These are phyloP conservation scores for Sanghuangporus baumii DNA, from an alignment of 1,284 basidiomycete species.

Conservation along the genomic window DNA sequence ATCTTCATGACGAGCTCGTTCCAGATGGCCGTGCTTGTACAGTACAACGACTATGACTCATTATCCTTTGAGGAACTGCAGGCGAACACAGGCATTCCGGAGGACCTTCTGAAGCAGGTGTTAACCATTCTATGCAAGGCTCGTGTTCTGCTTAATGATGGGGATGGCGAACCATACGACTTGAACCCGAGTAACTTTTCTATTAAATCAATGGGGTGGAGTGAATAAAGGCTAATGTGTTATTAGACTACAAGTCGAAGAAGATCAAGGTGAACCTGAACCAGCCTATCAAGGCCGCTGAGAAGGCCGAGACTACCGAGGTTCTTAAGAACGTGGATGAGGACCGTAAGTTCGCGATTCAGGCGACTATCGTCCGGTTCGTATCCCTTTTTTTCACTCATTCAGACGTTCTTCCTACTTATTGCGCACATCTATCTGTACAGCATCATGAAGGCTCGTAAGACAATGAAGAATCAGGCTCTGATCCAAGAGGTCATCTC, in stretches of 20 bases:
- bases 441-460: slow-evolving; percentile 97
- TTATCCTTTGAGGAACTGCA: slow-evolving; percentile 78
- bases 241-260: slow-evolving; percentile 89
- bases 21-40: slow-evolving; percentile 84
- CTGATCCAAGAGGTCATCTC: slow-evolving; percentile 93
- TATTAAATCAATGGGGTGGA: background rate
- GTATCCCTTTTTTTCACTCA: slow-evolving; percentile 23
- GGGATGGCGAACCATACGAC: slow-evolving; percentile 65
- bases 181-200: background rate
- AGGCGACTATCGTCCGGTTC: slow-evolving; percentile 94
- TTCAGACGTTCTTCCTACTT: background rate
- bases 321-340: slow-evolving; percentile 96
- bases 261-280: slow-evolving; percentile 96
- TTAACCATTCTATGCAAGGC: slow-evolving; percentile 83
- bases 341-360: slow-evolving; percentile 95
- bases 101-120: slow-evolving; percentile 82
- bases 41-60: slow-evolving; percentile 91
- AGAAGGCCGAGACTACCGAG: slow-evolving; percentile 87
- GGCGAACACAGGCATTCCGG: slow-evolving; percentile 78
- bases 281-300: slow-evolving; percentile 90
- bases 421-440: background rate
- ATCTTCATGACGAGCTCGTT: no score
- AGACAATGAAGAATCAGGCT: slow-evolving; percentile 95
- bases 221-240: background rate
- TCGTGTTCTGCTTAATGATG: slow-evolving; percentile 77